These are phyloP conservation scores for Sanguinoderma infundibulare DNA, from an alignment of 1,284 basidiomycete species.

Conservation along the genomic window DNA sequence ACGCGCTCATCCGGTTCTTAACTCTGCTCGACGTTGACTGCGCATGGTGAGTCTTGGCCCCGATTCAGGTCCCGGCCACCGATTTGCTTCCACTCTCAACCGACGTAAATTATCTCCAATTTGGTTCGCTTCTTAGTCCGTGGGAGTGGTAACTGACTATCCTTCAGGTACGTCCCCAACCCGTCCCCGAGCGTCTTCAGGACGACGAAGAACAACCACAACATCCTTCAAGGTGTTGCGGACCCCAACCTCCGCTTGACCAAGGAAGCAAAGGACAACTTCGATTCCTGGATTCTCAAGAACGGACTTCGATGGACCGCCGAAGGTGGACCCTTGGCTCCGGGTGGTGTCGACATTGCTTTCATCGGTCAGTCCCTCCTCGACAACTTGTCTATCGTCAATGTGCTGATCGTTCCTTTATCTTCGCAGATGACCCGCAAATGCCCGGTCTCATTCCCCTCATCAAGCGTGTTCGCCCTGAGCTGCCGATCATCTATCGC, in stretches of 20 bases:
- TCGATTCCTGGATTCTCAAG: constrained; percentile 89
- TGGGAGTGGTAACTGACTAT: background rate
- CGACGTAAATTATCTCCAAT: constrained; percentile 4
- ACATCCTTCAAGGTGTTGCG: constrained; percentile 86
- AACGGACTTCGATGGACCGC: constrained; percentile 82
- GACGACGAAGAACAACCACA: constrained; percentile 92
- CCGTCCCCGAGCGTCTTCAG: constrained; percentile 86
- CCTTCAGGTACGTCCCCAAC: constrained; percentile 85
- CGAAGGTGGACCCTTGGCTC: constrained; percentile 77
- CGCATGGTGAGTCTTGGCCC: constrained; percentile 64
- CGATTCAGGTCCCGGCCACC: constrained; percentile 1
- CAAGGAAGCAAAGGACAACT: constrained; percentile 75
- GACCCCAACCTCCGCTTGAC: constrained; percentile 74
- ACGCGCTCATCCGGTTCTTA: constrained; percentile 85
- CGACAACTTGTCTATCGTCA: background rate
- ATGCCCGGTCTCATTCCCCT: constrained; percentile 89
- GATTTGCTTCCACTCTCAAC: constrained; percentile 12
- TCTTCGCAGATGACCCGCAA: constrained; percentile 71
- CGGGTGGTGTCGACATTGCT: constrained; percentile 81
- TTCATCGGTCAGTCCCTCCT: constrained; percentile 67
- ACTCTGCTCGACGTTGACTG: constrained; percentile 77
- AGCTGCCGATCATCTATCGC: constrained; percentile 82
- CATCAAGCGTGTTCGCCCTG: constrained; percentile 80
- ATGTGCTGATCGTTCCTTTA: background rate
- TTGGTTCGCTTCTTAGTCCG: background rate